phyloP scores from a whole-genome alignment of 2,329 filamentous ascomycete genomes.

The Phialemoniopsis sp. region DNA sequence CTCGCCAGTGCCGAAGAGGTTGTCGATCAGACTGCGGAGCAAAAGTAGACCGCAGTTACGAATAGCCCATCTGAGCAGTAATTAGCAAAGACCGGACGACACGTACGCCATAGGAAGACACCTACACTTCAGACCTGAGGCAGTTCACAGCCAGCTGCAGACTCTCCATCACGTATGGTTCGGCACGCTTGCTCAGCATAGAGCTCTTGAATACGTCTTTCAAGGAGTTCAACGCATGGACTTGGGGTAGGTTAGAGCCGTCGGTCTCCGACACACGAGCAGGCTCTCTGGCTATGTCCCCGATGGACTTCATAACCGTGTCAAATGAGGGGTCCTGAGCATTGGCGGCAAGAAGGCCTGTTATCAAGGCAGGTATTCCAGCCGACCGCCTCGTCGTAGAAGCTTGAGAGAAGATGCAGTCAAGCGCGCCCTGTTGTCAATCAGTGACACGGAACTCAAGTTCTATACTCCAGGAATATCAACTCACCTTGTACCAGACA shows the following conservation, averaged over 20 bases:
- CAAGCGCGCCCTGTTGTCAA: slow-evolving; percentile 52
- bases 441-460: not conserved
- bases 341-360: slow-evolving; percentile 71
- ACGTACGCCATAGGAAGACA: slow-evolving; percentile 3
- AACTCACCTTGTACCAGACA: slow-evolving; percentile 65
- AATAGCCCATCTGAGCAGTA: slow-evolving; percentile 70
- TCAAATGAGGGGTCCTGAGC: slow-evolving; percentile 56
- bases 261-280: slow-evolving; percentile 53
- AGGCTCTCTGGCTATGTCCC: slow-evolving; percentile 51
- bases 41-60: slow-evolving; percentile 90
- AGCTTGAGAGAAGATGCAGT: slow-evolving; percentile 68
- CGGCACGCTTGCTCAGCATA: slow-evolving; percentile 66
- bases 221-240: slow-evolving; percentile 90
- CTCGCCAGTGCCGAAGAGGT: slow-evolving; percentile 71
- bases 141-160: slow-evolving; percentile 77
- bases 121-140: slow-evolving; percentile 72
- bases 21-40: slow-evolving; percentile 78
- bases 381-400: slow-evolving; percentile 88
- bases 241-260: slow-evolving; percentile 73
- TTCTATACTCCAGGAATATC: not conserved
- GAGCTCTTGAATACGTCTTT: slow-evolving; percentile 90
- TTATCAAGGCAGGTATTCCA: slow-evolving; percentile 82
- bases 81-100: not conserved
- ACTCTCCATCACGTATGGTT: slow-evolving; percentile 68
- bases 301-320: slow-evolving; percentile 59